Conservation (phyloP, 441 rosid species). For the Eruca vesicaria region DNA sequence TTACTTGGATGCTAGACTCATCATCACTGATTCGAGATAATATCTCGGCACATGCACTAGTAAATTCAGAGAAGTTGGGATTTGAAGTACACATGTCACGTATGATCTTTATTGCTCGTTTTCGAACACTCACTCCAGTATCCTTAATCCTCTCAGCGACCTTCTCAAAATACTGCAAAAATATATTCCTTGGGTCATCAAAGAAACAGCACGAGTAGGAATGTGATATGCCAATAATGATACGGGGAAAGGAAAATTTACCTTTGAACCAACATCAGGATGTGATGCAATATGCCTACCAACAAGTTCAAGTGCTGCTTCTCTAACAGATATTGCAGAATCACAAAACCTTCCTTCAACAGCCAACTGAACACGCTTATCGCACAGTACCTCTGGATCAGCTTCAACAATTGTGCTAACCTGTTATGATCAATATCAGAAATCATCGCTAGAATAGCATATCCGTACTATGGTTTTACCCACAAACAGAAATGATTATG, state of each 20-base stretch:
- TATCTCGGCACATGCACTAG: conserved; percentile 91
- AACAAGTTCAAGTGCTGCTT: conserved; percentile 99
- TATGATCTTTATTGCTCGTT: conserved; percentile 94
- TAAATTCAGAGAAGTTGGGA: conserved; percentile 81
- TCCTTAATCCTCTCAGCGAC: conserved; percentile 99
- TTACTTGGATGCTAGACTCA: conserved; percentile 97
- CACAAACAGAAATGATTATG: conserved; percentile 1
- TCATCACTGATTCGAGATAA: conserved; percentile 95
- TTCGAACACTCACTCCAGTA: conserved; percentile 98
- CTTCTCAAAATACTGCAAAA: conserved; percentile 91
- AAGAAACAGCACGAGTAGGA: conserved; percentile 9
- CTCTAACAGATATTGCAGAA: conserved; percentile 98
- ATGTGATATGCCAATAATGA: conserved; percentile 12
- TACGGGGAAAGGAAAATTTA: conserved; percentile 30
- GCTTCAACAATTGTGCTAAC: conserved; percentile 97
- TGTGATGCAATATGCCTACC: conserved; percentile 98
- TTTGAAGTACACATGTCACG: conserved; percentile 96
- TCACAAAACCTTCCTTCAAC: conserved; percentile 99
- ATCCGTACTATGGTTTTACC: conserved; percentile 7
- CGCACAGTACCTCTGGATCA: conserved; percentile 96
- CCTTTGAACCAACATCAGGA: conserved; percentile 98
- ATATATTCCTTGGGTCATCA: conserved; percentile 14
- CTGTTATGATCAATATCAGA: conserved; percentile 50
- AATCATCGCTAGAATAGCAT: conserved; percentile 20
- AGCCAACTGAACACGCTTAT: conserved; percentile 93